These are phyloP conservation scores for Planoprotostelium fungivorum DNA, from an alignment of 78 protist species.

Conservation along the genomic window DNA sequence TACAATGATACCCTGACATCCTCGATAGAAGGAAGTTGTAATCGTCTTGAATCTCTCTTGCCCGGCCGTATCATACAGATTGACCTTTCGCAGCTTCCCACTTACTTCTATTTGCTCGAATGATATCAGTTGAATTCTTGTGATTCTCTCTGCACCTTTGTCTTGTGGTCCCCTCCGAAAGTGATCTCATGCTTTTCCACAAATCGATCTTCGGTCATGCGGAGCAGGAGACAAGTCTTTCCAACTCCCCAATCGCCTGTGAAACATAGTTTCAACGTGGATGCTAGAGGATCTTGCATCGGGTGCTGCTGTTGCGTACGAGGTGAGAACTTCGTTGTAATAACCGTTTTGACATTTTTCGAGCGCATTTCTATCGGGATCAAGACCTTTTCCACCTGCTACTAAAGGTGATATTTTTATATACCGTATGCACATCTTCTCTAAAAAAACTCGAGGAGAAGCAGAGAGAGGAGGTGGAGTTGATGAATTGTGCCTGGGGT, in stretches of 20 bases:
- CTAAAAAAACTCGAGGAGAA: too few relatives aligned
- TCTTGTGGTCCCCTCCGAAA: neutral
- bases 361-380: too few relatives aligned
- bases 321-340: too few relatives aligned
- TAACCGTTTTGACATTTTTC: too few relatives aligned
- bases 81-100: neutral
- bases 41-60: conserved; percentile 79
- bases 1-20: conserved; percentile 48
- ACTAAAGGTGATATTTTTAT: too few relatives aligned
- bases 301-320: too few relatives aligned
- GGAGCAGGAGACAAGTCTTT: conserved; percentile 78
- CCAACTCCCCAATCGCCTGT: conserved; percentile 96
- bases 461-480: too few relatives aligned
- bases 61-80: conserved; percentile 76
- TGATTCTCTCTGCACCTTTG: neutral
- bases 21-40: conserved; percentile 68
- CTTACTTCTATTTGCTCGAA: neutral
- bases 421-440: too few relatives aligned
- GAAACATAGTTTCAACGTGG: conserved; percentile 88
- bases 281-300: too few relatives aligned
- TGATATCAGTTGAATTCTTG: neutral
- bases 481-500: too few relatives aligned
- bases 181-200: neutral
- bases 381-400: too few relatives aligned
- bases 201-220: neutral